phyloP scores from a whole-genome alignment of 768 basidiomycete genomes.

The Termitomyces sp. region DNA sequence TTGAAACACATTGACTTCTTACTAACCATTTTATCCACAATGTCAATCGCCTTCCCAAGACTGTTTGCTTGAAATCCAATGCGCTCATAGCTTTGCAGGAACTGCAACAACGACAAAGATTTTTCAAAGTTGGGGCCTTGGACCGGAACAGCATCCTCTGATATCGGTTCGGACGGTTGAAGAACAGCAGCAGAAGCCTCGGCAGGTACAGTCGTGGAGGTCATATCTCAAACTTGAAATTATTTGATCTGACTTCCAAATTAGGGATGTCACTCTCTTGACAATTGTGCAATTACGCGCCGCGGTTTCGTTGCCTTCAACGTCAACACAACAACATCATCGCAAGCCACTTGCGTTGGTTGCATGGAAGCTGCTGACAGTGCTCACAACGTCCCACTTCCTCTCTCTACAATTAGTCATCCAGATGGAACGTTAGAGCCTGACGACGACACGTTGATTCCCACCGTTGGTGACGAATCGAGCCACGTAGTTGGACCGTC shows the following conservation, averaged over 20 bases:
- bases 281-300: slow-evolving; percentile 7
- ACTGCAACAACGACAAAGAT: slow-evolving; percentile 57
- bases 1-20: neutral
- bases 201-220: slow-evolving; percentile 37
- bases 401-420: slow-evolving; percentile 16
- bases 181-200: slow-evolving; percentile 75
- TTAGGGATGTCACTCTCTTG: neutral
- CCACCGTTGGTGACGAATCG: slow-evolving; percentile 6
- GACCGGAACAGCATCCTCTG: slow-evolving; percentile 63
- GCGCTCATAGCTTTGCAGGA: slow-evolving; percentile 77
- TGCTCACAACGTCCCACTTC: slow-evolving; percentile 19
- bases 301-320: neutral
- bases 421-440: slow-evolving; percentile 1
- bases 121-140: slow-evolving; percentile 85
- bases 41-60: slow-evolving; percentile 80
- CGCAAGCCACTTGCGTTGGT: slow-evolving; percentile 7
- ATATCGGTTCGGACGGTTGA: slow-evolving; percentile 68
- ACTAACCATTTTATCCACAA: slow-evolving; percentile 90
- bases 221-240: slow-evolving; percentile 8
- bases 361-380: slow-evolving; percentile 18
- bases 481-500: neutral
- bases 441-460: slow-evolving; percentile 3
- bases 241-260: slow-evolving; percentile 10
- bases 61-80: slow-evolving; percentile 99
- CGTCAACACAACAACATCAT: slow-evolving; percentile 10